Evolutionary conservation across 495 filamentous ascomycete species (phyloP), one percentile per base, ranked within the genome.

Genomic region (Astrocystis sublimbata): DNA sequence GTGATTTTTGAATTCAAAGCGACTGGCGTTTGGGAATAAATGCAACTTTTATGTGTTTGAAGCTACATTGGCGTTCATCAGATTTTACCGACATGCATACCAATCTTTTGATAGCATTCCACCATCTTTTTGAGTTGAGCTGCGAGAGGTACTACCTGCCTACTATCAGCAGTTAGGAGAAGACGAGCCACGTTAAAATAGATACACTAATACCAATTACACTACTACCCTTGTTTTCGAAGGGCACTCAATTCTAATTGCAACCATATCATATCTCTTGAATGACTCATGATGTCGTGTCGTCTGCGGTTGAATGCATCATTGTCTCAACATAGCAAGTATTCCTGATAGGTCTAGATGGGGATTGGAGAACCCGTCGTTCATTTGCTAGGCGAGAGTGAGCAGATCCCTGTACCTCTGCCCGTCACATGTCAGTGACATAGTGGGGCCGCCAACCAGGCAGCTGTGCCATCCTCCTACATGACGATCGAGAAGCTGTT

Each of bases 11-110:
- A 57, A 42, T 42, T 42, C 40, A 38, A 42, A 61, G 58, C 50
- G 47, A 42, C 47, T 28, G 58, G 58, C 36, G 42, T 53, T n/a
- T 61, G 38, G 38, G 58, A 49, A 50, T 35, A 60, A 57, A 24
- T 21, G 28, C 53, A 6, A 57, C 13, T n/a, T n/a, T n/a, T 17
- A 43, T 31, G 4, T 57, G n/a, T 45, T 35, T 3, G 24, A 26
- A 45, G 33, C 35, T n/a, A 19, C 36, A 30, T 23, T 45, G n/a
- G 54, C 9, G 24, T 19, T 33, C 4, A 33, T 15, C 17, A 52
- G 49, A 21, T 30, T 45, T 28, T 36, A 28, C 30, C 21, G 45
- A 38, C 21, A 17, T 59, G 33, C 43, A 43, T 51, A 26, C 9
- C 21, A 49, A n/a, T n/a, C n/a, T 6, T 43, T 21, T 15, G 36